Evolutionary conservation across 495 filamentous ascomycete genomes (phyloP), one percentile per base, ranked within the genome.

Genomic region (Geoglossum glabrum): DNA sequence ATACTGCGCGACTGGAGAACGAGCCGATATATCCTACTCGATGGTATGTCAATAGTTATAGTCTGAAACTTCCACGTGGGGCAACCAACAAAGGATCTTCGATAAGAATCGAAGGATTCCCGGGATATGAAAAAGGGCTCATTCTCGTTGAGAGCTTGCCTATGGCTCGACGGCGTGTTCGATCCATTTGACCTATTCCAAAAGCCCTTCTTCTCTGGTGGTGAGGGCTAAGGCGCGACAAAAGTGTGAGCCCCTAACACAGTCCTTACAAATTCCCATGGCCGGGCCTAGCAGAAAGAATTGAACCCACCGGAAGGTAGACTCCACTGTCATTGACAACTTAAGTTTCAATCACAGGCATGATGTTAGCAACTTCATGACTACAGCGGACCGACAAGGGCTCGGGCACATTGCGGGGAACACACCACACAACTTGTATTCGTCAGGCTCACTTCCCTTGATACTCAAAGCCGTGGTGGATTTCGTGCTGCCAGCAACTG

Each of bases 71-170:
- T n/a, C n/a, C 30, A 36, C 51, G 19, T 2, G 26, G 23, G 36
- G 58, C 25, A 31, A 74, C 84, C 57, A 77, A 94, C 90, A 73
- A 98, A 98, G 59, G 92, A 96, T 60, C 92, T 82, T 55, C 92
- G 79, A 68, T 98, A 98, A 28, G 90, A 95, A 67, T 98, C 92
- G 68, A 97, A 98, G 9, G 89, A 95, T 71, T 98, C 92, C 62
- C 92, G 82, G 31, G 92, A 95, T 70, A 98, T 98, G 55, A 84
- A 87, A 70, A 98, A 98, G 25, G 86, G 90, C 64, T 97, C 92
- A 65, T 88, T 86, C 59, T 90, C 85, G 64, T 82, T 75, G 57
- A 88, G 72, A 57, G 82, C 76, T 63, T 77, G 80, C 28, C 78
- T 77, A 59, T 83, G 85, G 65, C 83, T 85, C 8, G 85, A 85